Percentiles rank a stretch among this genome's conserved stretches.
Evolutionary conservation across 805 yeast species (phyloP).

Genomic region (Saccharomyces kudriavzevii): DNA sequence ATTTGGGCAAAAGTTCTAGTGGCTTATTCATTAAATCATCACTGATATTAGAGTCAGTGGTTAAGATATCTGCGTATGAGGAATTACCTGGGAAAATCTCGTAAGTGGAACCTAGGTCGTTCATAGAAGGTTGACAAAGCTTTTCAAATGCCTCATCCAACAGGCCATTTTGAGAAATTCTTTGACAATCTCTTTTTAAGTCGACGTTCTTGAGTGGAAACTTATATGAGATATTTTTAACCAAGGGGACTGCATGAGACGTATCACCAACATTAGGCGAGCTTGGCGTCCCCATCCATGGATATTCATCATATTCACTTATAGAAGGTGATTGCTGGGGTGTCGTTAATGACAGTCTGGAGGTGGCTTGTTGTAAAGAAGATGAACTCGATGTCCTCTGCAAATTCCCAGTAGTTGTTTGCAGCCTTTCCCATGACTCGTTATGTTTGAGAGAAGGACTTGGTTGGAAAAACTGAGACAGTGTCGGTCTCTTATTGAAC

Average conservation of each 20-base stretch:
- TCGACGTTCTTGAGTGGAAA: constrained; percentile 10
- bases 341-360: constrained; percentile 8
- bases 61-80: constrained; percentile 22
- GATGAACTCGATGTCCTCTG: constrained; percentile 23
- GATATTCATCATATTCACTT: constrained; percentile 35
- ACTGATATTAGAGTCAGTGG: constrained; percentile 16
- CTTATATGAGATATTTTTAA: constrained; percentile 2
- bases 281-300: constrained; percentile 31
- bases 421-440: constrained; percentile 22
- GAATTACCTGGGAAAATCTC: constrained; percentile 15
- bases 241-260: background rate
- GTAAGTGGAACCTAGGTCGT: background rate
- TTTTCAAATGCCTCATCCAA: constrained; percentile 25
- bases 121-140: constrained; percentile 7
- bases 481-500: constrained; percentile 25
- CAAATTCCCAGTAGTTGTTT: constrained; percentile 7
- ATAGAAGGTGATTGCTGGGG: constrained; percentile 33
- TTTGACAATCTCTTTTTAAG: constrained; percentile 21
- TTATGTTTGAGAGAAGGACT: constrained; percentile 20
- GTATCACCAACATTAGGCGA: constrained; percentile 19
- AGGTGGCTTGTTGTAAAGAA: constrained; percentile 12
- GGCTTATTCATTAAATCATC: constrained; percentile 6
- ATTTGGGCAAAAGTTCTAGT: constrained; percentile 22
- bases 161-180: constrained; percentile 20
- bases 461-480: constrained; percentile 15